A percentile compares a stretch with the other conserved stretches of the same genome.
Evolutionary conservation across 305 asterid species (phyloP).

Genomic region (Galium porrigens): DNA sequence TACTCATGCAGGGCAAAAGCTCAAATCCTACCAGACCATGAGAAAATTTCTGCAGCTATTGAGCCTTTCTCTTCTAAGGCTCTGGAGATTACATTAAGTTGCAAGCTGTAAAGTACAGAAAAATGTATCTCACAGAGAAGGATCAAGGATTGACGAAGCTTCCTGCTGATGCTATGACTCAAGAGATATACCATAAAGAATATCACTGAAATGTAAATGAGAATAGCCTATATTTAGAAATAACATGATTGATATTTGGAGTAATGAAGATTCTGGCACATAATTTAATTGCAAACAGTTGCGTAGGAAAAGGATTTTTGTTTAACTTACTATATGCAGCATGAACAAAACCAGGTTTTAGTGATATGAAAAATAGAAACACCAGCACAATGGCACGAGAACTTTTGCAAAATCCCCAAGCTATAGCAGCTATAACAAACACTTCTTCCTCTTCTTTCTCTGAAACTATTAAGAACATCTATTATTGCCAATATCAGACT

Average conservation of each 20-base stretch:
- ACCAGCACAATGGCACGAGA: constrained; percentile 85
- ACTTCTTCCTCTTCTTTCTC: constrained; percentile 82
- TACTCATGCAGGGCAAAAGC: neutral
- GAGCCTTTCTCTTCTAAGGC: constrained; percentile 42
- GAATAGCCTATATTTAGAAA: neutral
- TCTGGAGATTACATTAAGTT: constrained; percentile 61
- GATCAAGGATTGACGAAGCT: constrained; percentile 71
- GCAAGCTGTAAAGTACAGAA: constrained; percentile 67
- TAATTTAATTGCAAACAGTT: neutral
- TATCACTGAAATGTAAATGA: constrained; percentile 42
- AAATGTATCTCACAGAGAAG: constrained; percentile 96
- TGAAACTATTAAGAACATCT: constrained; percentile 26
- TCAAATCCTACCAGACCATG: constrained; percentile 61
- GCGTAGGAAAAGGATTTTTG: constrained; percentile 10
- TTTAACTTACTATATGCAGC: constrained; percentile 72
- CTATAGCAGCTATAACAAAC: constrained; percentile 77
- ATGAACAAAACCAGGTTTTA: constrained; percentile 78
- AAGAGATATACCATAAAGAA: constrained; percentile 77
- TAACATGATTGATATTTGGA: neutral
- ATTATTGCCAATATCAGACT: neutral
- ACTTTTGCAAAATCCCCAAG: constrained; percentile 91
- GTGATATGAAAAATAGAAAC: constrained; percentile 70
- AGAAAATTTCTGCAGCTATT: constrained; percentile 48
- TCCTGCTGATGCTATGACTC: constrained; percentile 55
- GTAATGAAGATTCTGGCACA: neutral